Evolutionary conservation across 805 yeast genomes (phyloP), one percentile per base, ranked within the genome.

Genomic region (Saccharomycopsis sp.): DNA sequence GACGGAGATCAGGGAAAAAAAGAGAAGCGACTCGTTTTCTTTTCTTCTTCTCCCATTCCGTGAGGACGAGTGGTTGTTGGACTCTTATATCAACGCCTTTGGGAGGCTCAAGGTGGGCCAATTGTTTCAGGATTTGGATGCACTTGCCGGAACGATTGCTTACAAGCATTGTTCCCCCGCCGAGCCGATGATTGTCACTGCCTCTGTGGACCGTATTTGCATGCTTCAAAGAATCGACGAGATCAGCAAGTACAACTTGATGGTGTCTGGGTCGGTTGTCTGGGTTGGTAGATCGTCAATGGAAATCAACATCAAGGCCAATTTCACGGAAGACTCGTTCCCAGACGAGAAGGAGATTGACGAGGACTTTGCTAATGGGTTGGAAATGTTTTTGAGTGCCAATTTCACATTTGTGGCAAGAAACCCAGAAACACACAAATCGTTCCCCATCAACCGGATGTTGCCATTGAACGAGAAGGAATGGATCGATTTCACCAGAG

Each of bases 211-310:
- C 62, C 67, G 96, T 49, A 85, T 88, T 50, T 82, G 83, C 57
- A 77, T 88, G 75, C 75, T 86, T 45, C 82, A 81, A 59, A 78
- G 86, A 51, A 73, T 87, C 30, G 95, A 86, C 53, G 85, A 80
- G 52, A 75, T 87, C 47, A 67, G 69, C 42, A 73, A 76, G 48
- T 80, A 72, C 61, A 85, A 86, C 60, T 78, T 89, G 52, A 70
- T 86, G 21, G 63, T 88, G 46, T 87, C 92, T 22, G 97, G 97
- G n/a, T 69, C 78, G 38, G 96, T 87, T 32, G 79, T 94, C 6
- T 88, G 94, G 85, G 88, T 96, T 0, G 97, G 97, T 45, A 68
- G 85, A 46, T 83, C 95, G 1, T 87, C 96, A 1, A 88, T 88
- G 96, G 96, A 88, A 61, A 88, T 88, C 54, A 73, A 87, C 35